phyloP scores from a whole-genome alignment of 345 rosid species.

The Salix caprea region DNA sequence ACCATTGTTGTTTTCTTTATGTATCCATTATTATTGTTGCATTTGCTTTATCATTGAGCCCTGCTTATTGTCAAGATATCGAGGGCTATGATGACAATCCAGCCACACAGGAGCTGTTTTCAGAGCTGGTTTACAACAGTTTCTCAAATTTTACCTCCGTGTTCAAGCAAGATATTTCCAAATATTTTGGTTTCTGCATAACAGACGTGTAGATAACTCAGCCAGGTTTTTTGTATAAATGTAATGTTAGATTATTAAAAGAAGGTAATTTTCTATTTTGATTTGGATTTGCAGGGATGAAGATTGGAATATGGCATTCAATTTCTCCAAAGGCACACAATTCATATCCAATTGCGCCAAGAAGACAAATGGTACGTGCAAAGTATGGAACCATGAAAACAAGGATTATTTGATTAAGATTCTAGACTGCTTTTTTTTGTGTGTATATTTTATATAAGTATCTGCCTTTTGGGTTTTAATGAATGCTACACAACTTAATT shows the following conservation, averaged over 20 bases:
- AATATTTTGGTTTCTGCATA: slow-evolving; percentile 79
- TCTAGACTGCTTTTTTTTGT: not conserved
- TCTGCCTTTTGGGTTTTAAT: not conserved
- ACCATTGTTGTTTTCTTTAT: slow-evolving; percentile 18
- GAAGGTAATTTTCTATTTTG: not conserved
- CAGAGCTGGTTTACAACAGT: slow-evolving; percentile 38
- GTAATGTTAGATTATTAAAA: not conserved
- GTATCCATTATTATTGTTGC: slow-evolving; percentile 12
- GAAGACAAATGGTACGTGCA: slow-evolving; percentile 49
- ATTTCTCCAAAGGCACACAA: slow-evolving; percentile 56
- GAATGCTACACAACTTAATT: not conserved
- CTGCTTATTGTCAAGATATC: slow-evolving; percentile 20
- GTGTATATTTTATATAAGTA: not conserved
- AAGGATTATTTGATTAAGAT: not conserved
- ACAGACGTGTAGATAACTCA: slow-evolving; percentile 61
- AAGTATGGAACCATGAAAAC: not conserved
- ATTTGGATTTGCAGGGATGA: slow-evolving; percentile 47
- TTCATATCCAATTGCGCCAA: slow-evolving; percentile 59
- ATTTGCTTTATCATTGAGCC: not conserved
- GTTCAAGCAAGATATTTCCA: slow-evolving; percentile 53
- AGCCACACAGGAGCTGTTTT: slow-evolving; percentile 38
- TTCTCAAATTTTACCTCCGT: slow-evolving; percentile 51
- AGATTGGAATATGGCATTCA: slow-evolving; percentile 84
- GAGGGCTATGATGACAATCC: slow-evolving; percentile 24
- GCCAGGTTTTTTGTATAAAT: not conserved